These are phyloP conservation scores for Trypanosoma conorhini DNA, from an alignment of 208 protist genomes.

Conservation along the genomic window DNA sequence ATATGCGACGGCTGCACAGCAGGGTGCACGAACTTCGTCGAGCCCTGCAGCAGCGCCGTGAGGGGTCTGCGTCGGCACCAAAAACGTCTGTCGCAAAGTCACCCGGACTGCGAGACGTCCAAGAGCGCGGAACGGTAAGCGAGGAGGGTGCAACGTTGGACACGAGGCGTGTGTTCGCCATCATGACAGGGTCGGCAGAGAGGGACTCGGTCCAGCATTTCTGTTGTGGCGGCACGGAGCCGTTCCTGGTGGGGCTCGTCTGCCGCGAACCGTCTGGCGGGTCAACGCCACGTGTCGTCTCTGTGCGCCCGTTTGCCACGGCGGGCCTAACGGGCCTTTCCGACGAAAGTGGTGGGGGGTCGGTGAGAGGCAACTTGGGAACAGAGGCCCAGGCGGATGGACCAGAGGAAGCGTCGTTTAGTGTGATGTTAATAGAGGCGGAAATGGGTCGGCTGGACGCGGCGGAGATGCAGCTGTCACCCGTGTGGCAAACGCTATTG, in stretches of 20 bases:
- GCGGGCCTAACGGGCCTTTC: neutral
- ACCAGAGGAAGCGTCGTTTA: neutral
- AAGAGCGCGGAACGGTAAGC: slow-evolving; percentile 2
- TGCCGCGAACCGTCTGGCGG: neutral
- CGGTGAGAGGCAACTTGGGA: neutral
- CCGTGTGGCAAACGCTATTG: slow-evolving; percentile 25
- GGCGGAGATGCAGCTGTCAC: neutral
- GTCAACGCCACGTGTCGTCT: neutral
- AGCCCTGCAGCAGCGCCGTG: slow-evolving; percentile 12
- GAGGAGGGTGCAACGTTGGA: neutral
- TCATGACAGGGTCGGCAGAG: neutral
- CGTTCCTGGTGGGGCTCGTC: neutral
- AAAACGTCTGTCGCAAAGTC: neutral
- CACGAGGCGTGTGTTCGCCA: neutral
- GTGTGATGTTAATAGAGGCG: slow-evolving; percentile 18
- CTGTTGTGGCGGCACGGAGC: neutral
- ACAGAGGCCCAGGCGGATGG: neutral
- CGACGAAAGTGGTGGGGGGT: neutral
- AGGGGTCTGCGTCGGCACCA: neutral
- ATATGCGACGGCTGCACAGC: neutral
- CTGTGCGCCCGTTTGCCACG: neutral
- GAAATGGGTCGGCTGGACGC: neutral
- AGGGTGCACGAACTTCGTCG: slow-evolving; percentile 5
- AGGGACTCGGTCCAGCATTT: neutral
- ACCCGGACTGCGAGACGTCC: neutral